phyloP scores from a whole-genome alignment of 1,284 basidiomycete genomes.

The Volvariella surrecta region DNA sequence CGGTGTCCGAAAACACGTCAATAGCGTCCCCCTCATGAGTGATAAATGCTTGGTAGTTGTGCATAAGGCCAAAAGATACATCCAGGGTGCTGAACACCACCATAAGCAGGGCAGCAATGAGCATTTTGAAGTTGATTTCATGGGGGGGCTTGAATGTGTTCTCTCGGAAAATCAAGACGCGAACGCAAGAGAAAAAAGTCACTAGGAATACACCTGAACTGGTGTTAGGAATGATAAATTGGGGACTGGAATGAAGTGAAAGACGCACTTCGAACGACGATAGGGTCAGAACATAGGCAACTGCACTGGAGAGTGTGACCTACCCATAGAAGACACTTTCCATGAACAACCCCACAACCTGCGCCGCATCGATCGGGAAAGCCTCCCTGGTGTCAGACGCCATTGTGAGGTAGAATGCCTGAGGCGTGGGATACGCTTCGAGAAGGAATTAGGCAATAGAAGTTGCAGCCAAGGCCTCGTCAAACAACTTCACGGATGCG shows the following conservation, averaged over 20 bases:
- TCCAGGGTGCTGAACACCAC: conserved; percentile 27
- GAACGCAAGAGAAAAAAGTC: conserved; percentile 25
- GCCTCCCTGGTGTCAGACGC: conserved; percentile 9
- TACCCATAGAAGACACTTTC: conserved; percentile 28
- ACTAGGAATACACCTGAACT: conserved; percentile 27
- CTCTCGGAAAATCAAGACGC: conserved; percentile 24
- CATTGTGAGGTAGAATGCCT: conserved; percentile 2
- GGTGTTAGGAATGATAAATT: background rate
- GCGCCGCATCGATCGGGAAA: conserved; percentile 26
- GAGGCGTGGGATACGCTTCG: background rate
- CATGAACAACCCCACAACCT: conserved; percentile 27
- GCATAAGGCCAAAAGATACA: conserved; percentile 28
- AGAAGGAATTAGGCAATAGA: background rate
- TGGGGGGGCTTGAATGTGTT: conserved; percentile 18
- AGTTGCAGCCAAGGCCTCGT: conserved; percentile 1
- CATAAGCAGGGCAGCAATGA: conserved; percentile 25
- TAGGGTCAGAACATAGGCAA: too few species aligned
- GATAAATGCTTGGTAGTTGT: conserved; percentile 29
- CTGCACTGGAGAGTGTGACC: conserved; percentile 4
- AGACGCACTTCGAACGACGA: background rate
- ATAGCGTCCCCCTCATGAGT: conserved; percentile 19
- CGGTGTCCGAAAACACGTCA: conserved; percentile 22
- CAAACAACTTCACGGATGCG: too few species aligned
- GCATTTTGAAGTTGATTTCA: conserved; percentile 25
- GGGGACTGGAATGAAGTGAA: background rate